Evolutionary conservation across 352 stramenopile species (phyloP).

Genomic region (Elongisporangium senticosum): DNA sequence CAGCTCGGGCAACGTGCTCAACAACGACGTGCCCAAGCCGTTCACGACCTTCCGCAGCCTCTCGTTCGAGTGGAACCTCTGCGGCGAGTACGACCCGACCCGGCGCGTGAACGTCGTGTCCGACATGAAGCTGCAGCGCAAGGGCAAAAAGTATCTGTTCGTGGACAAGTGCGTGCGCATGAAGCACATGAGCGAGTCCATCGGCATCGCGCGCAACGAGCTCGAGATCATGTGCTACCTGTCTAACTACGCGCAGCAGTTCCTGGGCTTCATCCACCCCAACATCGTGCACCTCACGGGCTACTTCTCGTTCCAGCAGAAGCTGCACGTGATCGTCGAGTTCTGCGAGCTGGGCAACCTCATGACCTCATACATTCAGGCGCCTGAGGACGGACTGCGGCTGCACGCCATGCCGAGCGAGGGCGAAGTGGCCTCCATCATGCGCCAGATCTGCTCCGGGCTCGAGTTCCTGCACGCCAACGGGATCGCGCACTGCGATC

Average conservation of each 20-base stretch:
- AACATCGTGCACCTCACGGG: slow-evolving; percentile 52
- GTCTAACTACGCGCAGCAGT: slow-evolving; percentile 29
- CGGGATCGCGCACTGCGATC: slow-evolving; percentile 56
- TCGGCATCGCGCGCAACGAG: slow-evolving; percentile 40
- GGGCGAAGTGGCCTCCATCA: slow-evolving; percentile 38
- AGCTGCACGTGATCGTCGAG: slow-evolving; percentile 53
- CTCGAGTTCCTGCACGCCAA: slow-evolving; percentile 52
- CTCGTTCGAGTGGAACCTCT: slow-evolving; percentile 64
- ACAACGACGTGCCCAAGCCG: slow-evolving; percentile 21
- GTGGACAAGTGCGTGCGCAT: slow-evolving; percentile 51
- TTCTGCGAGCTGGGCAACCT: slow-evolving; percentile 57
- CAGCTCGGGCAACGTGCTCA: neutral
- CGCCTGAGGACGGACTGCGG: slow-evolving; percentile 32
- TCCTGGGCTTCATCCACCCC: slow-evolving; percentile 29
- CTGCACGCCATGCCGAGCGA: slow-evolving; percentile 30
- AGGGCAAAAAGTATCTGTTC: slow-evolving; percentile 37
- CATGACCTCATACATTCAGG: slow-evolving; percentile 43
- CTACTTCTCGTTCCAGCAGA: slow-evolving; percentile 41
- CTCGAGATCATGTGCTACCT: slow-evolving; percentile 60
- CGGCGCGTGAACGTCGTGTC: slow-evolving; percentile 48
- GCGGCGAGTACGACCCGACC: slow-evolving; percentile 45
- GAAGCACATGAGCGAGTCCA: slow-evolving; percentile 27
- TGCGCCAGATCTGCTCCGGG: slow-evolving; percentile 83
- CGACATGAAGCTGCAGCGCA: slow-evolving; percentile 44
- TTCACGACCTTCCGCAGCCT: slow-evolving; percentile 47